These are phyloP conservation scores for Curvularia verruculosa DNA, from an alignment of 2,329 filamentous ascomycete species.

Conservation along the genomic window DNA sequence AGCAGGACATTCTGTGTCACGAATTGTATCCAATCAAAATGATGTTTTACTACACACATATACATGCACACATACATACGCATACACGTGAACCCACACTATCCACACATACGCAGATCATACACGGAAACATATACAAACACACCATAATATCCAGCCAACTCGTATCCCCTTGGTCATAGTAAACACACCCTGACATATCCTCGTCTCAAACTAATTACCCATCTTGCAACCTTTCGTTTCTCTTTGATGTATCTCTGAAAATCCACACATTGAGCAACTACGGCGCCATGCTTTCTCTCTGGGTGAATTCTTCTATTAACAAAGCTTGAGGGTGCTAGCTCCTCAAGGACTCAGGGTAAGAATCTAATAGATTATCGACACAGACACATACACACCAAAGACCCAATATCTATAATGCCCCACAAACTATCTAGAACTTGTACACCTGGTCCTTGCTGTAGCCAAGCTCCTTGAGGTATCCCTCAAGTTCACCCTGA, in stretches of 20 bases:
- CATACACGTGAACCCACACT: too few relatives aligned
- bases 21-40: too few relatives aligned
- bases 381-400: too few relatives aligned
- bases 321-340: background rate
- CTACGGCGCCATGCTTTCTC: too few relatives aligned
- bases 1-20: too few relatives aligned
- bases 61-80: background rate
- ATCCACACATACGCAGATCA: too few relatives aligned
- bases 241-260: background rate
- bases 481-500: slow-evolving; percentile 85
- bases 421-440: slow-evolving; percentile 43
- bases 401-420: slow-evolving; percentile 21
- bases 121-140: too few relatives aligned
- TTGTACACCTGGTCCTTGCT: slow-evolving; percentile 93
- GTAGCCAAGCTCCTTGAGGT: slow-evolving; percentile 84
- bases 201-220: background rate
- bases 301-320: background rate
- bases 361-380: background rate
- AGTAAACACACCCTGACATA: background rate
- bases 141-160: background rate
- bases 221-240: background rate
- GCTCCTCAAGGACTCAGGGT: background rate
- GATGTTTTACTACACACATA: background rate
- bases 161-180: background rate
- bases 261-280: too few relatives aligned